Evolutionary conservation across 495 filamentous ascomycete genomes (phyloP).

Genomic region (Bryoglossum gracile): DNA sequence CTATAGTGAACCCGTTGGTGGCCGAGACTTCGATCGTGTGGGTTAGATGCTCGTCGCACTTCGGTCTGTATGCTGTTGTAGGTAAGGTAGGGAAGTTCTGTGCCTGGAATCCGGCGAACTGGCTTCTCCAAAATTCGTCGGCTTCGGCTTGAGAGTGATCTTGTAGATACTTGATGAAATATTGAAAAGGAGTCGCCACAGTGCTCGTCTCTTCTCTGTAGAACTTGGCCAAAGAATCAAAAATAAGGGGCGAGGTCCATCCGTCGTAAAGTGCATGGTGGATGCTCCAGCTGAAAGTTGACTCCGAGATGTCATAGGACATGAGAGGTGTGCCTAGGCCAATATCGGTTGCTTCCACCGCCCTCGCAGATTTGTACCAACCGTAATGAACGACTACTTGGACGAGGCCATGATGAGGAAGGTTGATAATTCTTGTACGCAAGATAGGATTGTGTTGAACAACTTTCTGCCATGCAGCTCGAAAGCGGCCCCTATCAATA

Average conservation of each 20-base stretch:
- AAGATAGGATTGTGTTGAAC: conserved; percentile 26
- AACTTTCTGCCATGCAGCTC: conserved; percentile 37
- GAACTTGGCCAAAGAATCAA: neutral
- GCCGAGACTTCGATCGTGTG: neutral
- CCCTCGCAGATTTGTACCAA: too few species aligned
- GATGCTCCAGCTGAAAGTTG: neutral
- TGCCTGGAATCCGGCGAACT: neutral
- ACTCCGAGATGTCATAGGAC: neutral
- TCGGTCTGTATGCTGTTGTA: neutral
- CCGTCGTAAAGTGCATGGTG: conserved; percentile 18
- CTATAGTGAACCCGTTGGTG: neutral
- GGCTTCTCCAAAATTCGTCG: neutral
- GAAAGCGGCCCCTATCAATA: conserved; percentile 37
- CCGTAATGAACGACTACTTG: conserved; percentile 39
- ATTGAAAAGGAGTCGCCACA: neutral
- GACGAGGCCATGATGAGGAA: conserved; percentile 34
- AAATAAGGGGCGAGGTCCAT: neutral
- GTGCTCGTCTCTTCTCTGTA: neutral
- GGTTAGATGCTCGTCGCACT: neutral
- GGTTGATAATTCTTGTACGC: conserved; percentile 47
- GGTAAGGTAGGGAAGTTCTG: neutral
- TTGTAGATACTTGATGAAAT: neutral
- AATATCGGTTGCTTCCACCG: too few species aligned
- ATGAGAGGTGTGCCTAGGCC: neutral
- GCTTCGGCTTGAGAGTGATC: neutral